phyloP scores from a whole-genome alignment of 192 early-diverging fungal genomes.

The Linnemannia zychae region DNA sequence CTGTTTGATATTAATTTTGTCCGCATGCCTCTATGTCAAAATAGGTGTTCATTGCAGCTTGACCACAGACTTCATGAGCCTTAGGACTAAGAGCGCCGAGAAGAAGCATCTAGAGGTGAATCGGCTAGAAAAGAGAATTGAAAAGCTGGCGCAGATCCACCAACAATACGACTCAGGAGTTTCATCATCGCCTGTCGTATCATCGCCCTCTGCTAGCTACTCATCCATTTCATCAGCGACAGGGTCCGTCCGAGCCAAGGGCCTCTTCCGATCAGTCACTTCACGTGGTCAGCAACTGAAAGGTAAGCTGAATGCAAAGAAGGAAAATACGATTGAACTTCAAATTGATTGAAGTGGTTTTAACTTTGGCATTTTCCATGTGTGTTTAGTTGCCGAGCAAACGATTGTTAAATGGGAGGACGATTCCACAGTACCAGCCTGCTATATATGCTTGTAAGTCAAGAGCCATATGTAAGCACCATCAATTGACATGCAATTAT shows the following conservation, averaged over 20 bases:
- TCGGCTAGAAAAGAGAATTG: constrained; percentile 79
- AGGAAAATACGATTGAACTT: neutral
- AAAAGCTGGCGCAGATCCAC: constrained; percentile 67
- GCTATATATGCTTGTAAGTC: constrained; percentile 62
- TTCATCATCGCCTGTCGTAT: constrained; percentile 6
- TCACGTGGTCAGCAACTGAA: constrained; percentile 48
- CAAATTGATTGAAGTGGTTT: neutral
- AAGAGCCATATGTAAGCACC: neutral
- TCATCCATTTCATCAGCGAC: constrained; percentile 34
- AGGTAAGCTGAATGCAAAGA: constrained; percentile 24
- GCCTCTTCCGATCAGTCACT: constrained; percentile 52
- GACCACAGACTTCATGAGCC: constrained; percentile 65
- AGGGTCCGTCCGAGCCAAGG: constrained; percentile 38
- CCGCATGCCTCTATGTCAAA: neutral
- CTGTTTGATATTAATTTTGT: neutral
- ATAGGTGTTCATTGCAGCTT: constrained; percentile 61
- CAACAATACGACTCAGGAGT: constrained; percentile 14
- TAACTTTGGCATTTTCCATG: neutral
- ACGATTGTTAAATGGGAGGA: constrained; percentile 65
- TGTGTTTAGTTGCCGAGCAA: constrained; percentile 50
- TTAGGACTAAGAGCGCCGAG: constrained; percentile 66
- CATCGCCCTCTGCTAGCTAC: constrained; percentile 28
- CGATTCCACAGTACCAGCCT: constrained; percentile 54
- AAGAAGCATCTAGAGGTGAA: constrained; percentile 77
- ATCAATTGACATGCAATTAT: too few relatives aligned